Evolutionary conservation across 2,329 filamentous ascomycete species (phyloP).

Genomic region (Claviceps africana): DNA sequence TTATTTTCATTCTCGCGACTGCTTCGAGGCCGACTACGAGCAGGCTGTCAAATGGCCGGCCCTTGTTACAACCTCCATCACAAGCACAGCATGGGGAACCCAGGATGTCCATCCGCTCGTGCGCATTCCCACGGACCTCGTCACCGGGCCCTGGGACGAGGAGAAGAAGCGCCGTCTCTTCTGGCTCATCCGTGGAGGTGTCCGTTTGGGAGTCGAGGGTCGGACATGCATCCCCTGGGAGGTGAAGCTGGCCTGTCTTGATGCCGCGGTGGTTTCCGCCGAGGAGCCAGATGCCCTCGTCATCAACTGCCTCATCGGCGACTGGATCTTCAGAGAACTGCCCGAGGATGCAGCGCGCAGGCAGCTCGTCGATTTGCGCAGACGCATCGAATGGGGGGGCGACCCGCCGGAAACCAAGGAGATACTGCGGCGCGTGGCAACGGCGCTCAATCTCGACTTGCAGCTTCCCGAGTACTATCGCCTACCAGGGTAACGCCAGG

Average conservation of each 20-base stretch:
- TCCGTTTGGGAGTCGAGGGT: slow-evolving; percentile 14
- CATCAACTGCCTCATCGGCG: slow-evolving; percentile 17
- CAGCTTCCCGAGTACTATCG: slow-evolving; percentile 5
- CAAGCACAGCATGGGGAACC: slow-evolving; percentile 10
- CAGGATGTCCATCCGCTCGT: slow-evolving; percentile 25
- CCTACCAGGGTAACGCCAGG: neutral
- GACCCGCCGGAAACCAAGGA: slow-evolving; percentile 12
- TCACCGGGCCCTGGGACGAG: slow-evolving; percentile 29
- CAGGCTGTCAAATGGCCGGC: slow-evolving; percentile 13
- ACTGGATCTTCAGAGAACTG: slow-evolving; percentile 15
- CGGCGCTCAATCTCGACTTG: slow-evolving; percentile 4
- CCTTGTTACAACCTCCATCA: slow-evolving; percentile 4
- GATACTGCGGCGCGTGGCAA: slow-evolving; percentile 12
- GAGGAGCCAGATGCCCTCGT: slow-evolving; percentile 16
- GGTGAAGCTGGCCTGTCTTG: slow-evolving; percentile 22
- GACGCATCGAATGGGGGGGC: slow-evolving; percentile 17
- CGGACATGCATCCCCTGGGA: slow-evolving; percentile 26
- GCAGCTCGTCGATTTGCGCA: slow-evolving; percentile 13
- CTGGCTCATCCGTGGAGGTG: slow-evolving; percentile 30
- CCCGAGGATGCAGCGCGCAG: slow-evolving; percentile 17
- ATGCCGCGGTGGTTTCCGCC: slow-evolving; percentile 19
- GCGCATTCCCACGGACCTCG: slow-evolving; percentile 25
- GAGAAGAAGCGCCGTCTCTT: slow-evolving; percentile 27
- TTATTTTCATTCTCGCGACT: slow-evolving; percentile 20
- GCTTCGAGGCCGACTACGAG: slow-evolving; percentile 24